Evolutionary conservation across 2,329 filamentous ascomycete genomes (phyloP), one percentile per base, ranked within the genome.

Genomic region (Ophiostoma sp.): DNA sequence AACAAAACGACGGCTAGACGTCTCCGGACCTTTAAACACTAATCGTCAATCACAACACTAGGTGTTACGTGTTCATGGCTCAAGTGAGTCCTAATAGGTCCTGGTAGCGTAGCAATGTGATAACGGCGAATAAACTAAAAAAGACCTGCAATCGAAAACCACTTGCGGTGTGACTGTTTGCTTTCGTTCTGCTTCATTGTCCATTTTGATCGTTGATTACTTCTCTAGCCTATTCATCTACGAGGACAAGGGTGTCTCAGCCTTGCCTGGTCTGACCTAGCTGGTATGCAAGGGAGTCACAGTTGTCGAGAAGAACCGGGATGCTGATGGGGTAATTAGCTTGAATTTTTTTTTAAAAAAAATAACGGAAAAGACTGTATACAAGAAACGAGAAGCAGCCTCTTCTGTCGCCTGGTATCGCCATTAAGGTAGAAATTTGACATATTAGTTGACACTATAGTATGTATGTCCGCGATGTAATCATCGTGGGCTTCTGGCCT

Each of bases 191-290:
- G 48, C 20, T 23, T n/a, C 4, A 52, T 23, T 23, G 8, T 52
- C 48, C 20, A 41, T 39, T 41, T 39, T 39, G 36, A 39, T 39
- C 36, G 8, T 39, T 39, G 36, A 39, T 39, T 39, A 31, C 27
- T 31, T 3, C 27, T 11, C 39, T 41, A 13, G 15, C 11, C 15
- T 41, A 13, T 15, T 1, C 39, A 41, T 41, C 13, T 11, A 41
- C 13, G 39, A 35, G 15, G 31, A 62, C 52, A 52, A n/a, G 48
- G 48, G 48, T 67, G 44, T 60, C 64, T 20, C 48, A 62, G 64
- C 68, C 64, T 70, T 70, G 64, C 68, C 64, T 57, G 13, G 68
- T 67, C 48, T 15, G 64, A 44, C 33, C 44, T 70, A 70, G 64
- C 48, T 41, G 62, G 15, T 6, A 70, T 67, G 68, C 64, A 70